Evolutionary conservation across 2,329 filamentous ascomycete genomes (phyloP).

Genomic region (Fusarium sp.): DNA sequence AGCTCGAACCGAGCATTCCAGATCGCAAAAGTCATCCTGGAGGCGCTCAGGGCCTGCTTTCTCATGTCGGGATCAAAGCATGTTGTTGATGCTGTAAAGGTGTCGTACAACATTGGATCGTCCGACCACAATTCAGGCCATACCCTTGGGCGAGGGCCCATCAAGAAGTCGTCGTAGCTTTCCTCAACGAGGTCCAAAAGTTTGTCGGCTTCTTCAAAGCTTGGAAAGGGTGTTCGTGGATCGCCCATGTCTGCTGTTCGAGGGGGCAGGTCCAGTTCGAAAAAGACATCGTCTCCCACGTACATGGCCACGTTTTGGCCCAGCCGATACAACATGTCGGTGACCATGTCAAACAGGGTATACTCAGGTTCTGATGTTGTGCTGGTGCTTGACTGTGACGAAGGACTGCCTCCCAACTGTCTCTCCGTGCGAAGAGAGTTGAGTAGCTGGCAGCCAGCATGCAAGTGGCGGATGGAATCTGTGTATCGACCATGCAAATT

Average conservation of each 20-base stretch:
- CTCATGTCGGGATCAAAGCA: not conserved
- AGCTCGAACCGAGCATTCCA: conserved; percentile 16
- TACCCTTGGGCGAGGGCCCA: not conserved
- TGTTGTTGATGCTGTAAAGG: too few relatives aligned
- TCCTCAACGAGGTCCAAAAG: not conserved
- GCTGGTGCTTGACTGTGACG: not conserved
- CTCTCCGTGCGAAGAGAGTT: conserved; percentile 11
- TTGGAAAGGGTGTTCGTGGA: conserved; percentile 24
- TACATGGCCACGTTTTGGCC: conserved; percentile 36
- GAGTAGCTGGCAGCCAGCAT: conserved; percentile 36
- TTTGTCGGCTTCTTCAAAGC: conserved; percentile 18
- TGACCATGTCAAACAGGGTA: conserved; percentile 20
- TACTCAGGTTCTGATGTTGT: not conserved
- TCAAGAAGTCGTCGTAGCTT: not conserved
- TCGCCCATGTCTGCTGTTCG: conserved; percentile 13
- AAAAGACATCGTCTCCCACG: conserved; percentile 31
- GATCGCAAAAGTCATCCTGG: not conserved
- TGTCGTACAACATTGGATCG: not conserved
- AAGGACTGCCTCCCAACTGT: not conserved
- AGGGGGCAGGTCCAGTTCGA: conserved; percentile 24
- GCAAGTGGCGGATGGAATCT: conserved; percentile 42
- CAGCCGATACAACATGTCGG: conserved; percentile 35
- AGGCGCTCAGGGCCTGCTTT: not conserved
- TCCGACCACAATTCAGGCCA: not conserved
- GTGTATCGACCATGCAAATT: conserved; percentile 39